Percentiles rank a stretch among this genome's conserved stretches.
Conservation (phyloP, 2,329 filamentous ascomycete genomes). For the Graphilbum fragrans region DNA sequence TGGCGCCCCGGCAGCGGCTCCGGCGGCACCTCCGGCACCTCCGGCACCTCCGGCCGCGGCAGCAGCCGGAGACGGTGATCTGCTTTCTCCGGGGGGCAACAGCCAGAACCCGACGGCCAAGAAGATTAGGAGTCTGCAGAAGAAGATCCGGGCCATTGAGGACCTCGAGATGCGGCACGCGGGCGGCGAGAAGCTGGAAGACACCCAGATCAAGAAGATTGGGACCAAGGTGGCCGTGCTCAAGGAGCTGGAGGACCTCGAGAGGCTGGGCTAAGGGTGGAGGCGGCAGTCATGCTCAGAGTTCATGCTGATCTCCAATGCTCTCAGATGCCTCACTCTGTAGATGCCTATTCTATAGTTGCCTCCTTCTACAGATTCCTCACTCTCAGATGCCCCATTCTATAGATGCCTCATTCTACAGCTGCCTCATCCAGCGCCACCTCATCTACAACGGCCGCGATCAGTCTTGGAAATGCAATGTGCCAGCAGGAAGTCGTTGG, state of each 20-base stretch:
- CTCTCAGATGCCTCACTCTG: too few relatives aligned
- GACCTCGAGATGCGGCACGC: slow-evolving; percentile 95
- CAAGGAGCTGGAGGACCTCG: slow-evolving; percentile 62
- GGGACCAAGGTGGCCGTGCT: slow-evolving; percentile 73
- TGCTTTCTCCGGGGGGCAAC: slow-evolving; percentile 25
- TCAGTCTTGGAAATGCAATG: too few relatives aligned
- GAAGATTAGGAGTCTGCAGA: slow-evolving; percentile 85
- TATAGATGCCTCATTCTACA: too few relatives aligned
- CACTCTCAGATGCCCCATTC: too few relatives aligned
- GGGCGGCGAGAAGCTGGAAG: slow-evolving; percentile 90
- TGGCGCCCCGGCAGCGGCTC: background rate
- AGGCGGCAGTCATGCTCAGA: background rate
- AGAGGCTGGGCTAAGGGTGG: slow-evolving; percentile 18
- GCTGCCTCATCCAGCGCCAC: too few relatives aligned
- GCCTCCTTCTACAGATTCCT: background rate
- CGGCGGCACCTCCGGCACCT: slow-evolving; percentile 12
- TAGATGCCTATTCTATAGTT: too few relatives aligned
- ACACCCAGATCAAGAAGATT: slow-evolving; percentile 98
- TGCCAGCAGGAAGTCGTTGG: too few relatives aligned
- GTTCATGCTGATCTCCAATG: background rate
- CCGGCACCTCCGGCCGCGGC: slow-evolving; percentile 16
- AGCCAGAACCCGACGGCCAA: slow-evolving; percentile 66
- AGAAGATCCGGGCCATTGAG: slow-evolving; percentile 96
- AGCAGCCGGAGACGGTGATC: slow-evolving; percentile 18
- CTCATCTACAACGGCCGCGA: too few relatives aligned